phyloP scores from a whole-genome alignment of 2,329 filamentous ascomycete genomes.

The Calonectria honghensis region DNA sequence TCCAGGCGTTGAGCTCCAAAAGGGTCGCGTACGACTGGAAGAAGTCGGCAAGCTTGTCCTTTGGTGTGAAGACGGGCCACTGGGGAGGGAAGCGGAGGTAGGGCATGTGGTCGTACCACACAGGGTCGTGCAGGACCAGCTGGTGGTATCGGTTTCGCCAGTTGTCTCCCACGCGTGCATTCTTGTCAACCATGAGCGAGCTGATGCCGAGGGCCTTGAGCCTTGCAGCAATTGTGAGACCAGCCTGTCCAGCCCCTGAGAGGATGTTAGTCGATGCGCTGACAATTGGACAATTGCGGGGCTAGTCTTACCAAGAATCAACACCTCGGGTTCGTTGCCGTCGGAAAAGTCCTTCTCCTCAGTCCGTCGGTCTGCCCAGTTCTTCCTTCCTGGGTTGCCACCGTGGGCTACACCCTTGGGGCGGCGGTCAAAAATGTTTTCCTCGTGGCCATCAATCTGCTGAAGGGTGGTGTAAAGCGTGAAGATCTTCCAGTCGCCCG shows the following conservation, averaged over 20 bases:
- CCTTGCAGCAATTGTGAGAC: slow-evolving; percentile 74
- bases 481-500: slow-evolving; percentile 75
- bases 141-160: slow-evolving; percentile 79
- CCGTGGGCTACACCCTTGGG: slow-evolving; percentile 76
- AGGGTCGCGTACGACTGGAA: slow-evolving; percentile 79
- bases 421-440: slow-evolving; percentile 67
- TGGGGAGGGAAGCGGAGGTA: slow-evolving; percentile 78
- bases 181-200: slow-evolving; percentile 75
- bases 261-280: neutral
- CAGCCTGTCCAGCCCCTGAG: slow-evolving; percentile 76
- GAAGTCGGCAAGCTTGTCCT: slow-evolving; percentile 82
- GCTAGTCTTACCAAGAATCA: slow-evolving; percentile 74
- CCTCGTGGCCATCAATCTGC: slow-evolving; percentile 72
- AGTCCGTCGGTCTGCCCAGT: slow-evolving; percentile 75
- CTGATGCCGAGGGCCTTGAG: slow-evolving; percentile 75
- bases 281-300: neutral
- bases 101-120: slow-evolving; percentile 77
- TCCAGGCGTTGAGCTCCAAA: slow-evolving; percentile 82
- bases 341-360: slow-evolving; percentile 68
- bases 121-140: slow-evolving; percentile 80
- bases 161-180: slow-evolving; percentile 76
- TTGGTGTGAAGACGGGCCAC: slow-evolving; percentile 83
- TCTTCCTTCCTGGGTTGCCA: slow-evolving; percentile 69
- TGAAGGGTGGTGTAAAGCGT: slow-evolving; percentile 77
- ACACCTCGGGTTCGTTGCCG: slow-evolving; percentile 70